These are phyloP conservation scores for Dothistroma pini DNA, from an alignment of 2,329 filamentous ascomycete genomes.

Conservation along the genomic window DNA sequence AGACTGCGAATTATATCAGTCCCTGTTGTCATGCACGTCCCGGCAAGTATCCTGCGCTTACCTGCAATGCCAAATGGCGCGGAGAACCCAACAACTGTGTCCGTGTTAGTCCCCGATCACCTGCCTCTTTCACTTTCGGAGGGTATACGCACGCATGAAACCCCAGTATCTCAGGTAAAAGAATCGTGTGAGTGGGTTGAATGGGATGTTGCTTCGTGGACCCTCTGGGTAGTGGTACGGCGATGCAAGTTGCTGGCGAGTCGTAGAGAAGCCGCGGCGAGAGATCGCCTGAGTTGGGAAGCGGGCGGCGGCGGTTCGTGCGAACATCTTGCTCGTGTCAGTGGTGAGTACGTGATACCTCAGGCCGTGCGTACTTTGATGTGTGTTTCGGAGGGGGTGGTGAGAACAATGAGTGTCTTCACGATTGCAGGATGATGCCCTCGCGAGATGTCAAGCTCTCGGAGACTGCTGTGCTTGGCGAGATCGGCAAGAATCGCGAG, in stretches of 20 bases:
- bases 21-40: background rate
- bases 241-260: slow-evolving; percentile 77
- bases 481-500: background rate
- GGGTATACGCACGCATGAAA: slow-evolving; percentile 61
- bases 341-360: background rate
- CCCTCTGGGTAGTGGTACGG: slow-evolving; percentile 99
- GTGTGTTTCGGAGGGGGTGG: background rate
- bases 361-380: slow-evolving; percentile 3
- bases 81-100: slow-evolving; percentile 54
- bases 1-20: slow-evolving; percentile 48
- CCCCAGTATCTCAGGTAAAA: slow-evolving; percentile 81
- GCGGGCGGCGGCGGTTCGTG: slow-evolving; percentile 52
- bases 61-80: slow-evolving; percentile 61
- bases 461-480: background rate
- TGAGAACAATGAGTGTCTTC: background rate
- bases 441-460: background rate
- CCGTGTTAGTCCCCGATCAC: slow-evolving; percentile 37
- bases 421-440: background rate
- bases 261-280: slow-evolving; percentile 92
- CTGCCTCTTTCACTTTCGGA: slow-evolving; percentile 7
- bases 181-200: slow-evolving; percentile 88
- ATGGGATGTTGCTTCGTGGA: slow-evolving; percentile 89
- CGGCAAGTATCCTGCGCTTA: slow-evolving; percentile 40
- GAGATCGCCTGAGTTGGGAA: slow-evolving; percentile 58
- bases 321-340: slow-evolving; percentile 29